Evolutionary conservation across 768 basidiomycete species (phyloP).

Genomic region (Xerocomellus amylosporus): DNA sequence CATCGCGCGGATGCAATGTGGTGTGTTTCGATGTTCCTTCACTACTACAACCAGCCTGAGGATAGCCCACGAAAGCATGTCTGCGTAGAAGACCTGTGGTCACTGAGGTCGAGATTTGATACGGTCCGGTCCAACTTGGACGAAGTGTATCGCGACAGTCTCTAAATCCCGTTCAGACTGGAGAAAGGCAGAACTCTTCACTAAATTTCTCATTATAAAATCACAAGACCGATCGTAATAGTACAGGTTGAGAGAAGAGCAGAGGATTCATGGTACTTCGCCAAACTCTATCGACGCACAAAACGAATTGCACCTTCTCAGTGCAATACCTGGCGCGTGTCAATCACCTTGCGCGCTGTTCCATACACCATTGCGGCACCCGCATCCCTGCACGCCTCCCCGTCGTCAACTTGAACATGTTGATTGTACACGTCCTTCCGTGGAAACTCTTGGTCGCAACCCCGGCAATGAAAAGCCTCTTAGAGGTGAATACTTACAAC

Average conservation of each 20-base stretch:
- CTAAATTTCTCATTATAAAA: too few relatives aligned
- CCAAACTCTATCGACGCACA: not conserved
- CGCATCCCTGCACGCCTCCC: not conserved
- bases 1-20: too few relatives aligned
- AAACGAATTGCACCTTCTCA: not conserved
- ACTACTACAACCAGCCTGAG: too few relatives aligned
- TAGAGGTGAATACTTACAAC: slow-evolving; percentile 4
- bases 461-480: slow-evolving; percentile 6
- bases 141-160: too few relatives aligned
- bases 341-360: not conserved
- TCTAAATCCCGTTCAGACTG: too few relatives aligned
- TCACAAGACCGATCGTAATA: too few relatives aligned
- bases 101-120: too few relatives aligned
- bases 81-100: too few relatives aligned
- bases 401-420: not conserved
- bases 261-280: not conserved
- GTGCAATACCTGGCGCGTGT: not conserved
- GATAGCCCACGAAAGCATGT: too few relatives aligned
- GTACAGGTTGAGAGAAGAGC: not conserved
- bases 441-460: slow-evolving; percentile 1
- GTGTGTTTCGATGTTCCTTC: too few relatives aligned
- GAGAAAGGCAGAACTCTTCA: too few relatives aligned
- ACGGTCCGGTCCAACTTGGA: too few relatives aligned
- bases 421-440: slow-evolving; percentile 8
- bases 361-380: slow-evolving; percentile 1